Evolutionary conservation across 371 early-diverging fungal species (phyloP), one percentile per base, ranked within the genome.

Genomic region (Chytridiales sp.): DNA sequence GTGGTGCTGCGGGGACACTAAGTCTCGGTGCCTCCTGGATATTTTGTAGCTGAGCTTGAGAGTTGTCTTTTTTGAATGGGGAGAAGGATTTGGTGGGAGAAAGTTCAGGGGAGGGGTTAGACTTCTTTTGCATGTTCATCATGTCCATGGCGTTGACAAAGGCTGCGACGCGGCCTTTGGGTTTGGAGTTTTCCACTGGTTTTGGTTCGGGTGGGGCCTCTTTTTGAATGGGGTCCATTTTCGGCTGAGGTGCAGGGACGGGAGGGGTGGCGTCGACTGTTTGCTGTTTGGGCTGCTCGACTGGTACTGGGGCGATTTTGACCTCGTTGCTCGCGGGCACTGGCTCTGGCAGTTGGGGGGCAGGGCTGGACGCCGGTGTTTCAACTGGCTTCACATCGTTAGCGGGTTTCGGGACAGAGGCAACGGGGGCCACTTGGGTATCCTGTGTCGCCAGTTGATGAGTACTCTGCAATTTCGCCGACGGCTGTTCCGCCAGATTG

Each of bases 141-240:
- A 56, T 17, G 56, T 56, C 56, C 46, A 47, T 56, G 4, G 56
- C 47, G 31, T 56, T 47, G 31, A 56, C 34, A 27, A 56, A 56
- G 31, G 43, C 36, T n/a, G 56, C 46, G 17, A 47, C 47, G 29
- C 44, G 56, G n/a, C 35, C 35, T 22, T 32, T 6, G n/a, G 56
- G 46, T 8, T 35, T 5, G 13, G 47, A 46, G 32, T 5, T 9
- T 22, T 29, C 56, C 17, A 46, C 38, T 38, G 38, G 38, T 8
- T 8, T 17, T 38, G 38, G 38, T 17, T 8, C 38, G 38, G 38
- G 17, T 9, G 17, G 11, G 38, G 38, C 11, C 38, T 8, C 38
- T 8, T 8, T 9, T 9, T 8, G 17, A 38, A 38, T 9, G 38
- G 38, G 38, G 38, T 17, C 38, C 11, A 17, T 8, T 8, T 8